Base-by-base conservation (phyloP, 768 basidiomycete species). In the Cyclocybe cylindracea region DNA sequence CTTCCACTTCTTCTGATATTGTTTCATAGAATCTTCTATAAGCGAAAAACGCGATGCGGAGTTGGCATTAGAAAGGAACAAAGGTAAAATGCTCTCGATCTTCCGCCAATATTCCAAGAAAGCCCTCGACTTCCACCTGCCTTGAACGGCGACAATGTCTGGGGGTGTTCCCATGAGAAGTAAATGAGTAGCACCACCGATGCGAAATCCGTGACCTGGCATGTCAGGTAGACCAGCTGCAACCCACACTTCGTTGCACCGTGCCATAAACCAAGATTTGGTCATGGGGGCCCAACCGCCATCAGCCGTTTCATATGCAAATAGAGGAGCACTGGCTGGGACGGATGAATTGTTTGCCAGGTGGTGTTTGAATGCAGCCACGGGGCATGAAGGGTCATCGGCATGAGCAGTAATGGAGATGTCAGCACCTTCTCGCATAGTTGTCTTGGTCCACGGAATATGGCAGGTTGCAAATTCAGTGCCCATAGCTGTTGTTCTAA, bases 401-500 rank as follows among this genome's bases (percentile, higher is more conserved):
- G 42, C 29, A n/a, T 3, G 44, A 13, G 44, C 31, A 8, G 62
- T 66, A 37, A 70, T 44, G 6, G 61, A 53, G 19, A 70, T 57
- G 19, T 63, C 56, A 2, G 66, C 66, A 13, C 73, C 67, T 0
- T 37, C 40, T 2, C 54, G 32, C 0, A 45, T 36, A 0, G 67
- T 70, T 2, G 68, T 67, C 50, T 75, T 73, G 1, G 70, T 66
- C 63, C 68, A 70, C 0, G 73, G 72, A 11, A 75, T 69, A 40
- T 65, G 65, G 60, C 39, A 61, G 8, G 58, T 52, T 7, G 61
- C 50, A 34, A 44, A 61, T 11, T 41, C 31, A 0, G 44, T 18
- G 3, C 54, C 48, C 39, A 47, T 32, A 4, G 5, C 6, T 34
- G 13, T 39, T 3, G 11, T 38, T 19, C 19, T 29, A 35, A 53